These are phyloP conservation scores for Excoecaria agallocha DNA, from an alignment of 345 rosid species.

Conservation along the genomic window DNA sequence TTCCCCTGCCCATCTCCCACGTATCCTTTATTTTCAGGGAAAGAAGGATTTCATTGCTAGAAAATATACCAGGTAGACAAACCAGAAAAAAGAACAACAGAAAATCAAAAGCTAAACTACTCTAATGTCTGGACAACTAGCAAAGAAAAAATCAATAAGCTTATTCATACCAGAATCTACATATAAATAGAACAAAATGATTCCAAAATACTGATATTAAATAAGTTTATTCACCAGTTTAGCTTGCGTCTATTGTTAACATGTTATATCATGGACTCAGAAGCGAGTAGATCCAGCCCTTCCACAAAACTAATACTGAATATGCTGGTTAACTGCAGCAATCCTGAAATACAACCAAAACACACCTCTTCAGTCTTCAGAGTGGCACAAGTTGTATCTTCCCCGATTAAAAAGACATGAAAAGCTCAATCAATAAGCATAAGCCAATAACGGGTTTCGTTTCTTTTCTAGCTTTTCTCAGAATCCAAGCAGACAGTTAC, in stretches of 20 bases:
- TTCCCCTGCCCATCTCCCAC: not conserved
- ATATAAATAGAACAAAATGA: not conserved
- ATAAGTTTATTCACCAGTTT: constrained; percentile 20
- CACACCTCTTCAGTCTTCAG: not conserved
- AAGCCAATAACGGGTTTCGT: not conserved
- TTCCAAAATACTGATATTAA: not conserved
- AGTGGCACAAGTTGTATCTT: not conserved
- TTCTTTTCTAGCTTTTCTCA: not conserved
- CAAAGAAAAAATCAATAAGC: not conserved
- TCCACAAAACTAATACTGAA: not conserved
- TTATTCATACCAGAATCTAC: not conserved
- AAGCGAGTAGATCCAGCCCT: not conserved
- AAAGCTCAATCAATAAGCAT: not conserved
- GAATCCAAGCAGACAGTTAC: constrained; percentile 9
- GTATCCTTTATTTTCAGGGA: not conserved
- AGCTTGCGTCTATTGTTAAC: not conserved
- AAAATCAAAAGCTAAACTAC: not conserved
- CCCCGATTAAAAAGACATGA: not conserved
- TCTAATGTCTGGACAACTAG: not conserved
- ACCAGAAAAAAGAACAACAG: not conserved
- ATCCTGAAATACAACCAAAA: not conserved
- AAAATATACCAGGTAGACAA: not conserved
- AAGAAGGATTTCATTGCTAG: not conserved
- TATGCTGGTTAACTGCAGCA: not conserved
- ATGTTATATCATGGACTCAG: not conserved